Base-by-base conservation (phyloP, 2,329 filamentous ascomycete genomes). In the Zalaria obscura region DNA sequence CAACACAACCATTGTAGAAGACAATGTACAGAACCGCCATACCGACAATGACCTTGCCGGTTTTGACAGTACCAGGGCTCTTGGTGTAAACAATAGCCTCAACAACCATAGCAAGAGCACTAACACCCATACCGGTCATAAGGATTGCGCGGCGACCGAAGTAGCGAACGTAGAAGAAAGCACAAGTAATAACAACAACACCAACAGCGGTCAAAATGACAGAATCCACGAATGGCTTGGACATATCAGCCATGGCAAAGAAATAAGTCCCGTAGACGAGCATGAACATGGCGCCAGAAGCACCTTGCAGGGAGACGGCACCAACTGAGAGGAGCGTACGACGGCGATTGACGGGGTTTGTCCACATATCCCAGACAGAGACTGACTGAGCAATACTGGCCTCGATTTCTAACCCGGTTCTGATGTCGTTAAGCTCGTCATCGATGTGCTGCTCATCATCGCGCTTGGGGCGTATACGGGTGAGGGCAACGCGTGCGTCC, bases 241-340 rank as follows among this genome's bases (percentile, higher is more conserved):
- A 63, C 3, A 76, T 68, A 36, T 68, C 62, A 29, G 73, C 71
- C 68, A 76, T 75, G 49, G 69, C 65, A 52, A 77, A 73, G 61
- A 76, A 76, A 54, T 76, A 77, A 2, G 72, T 75, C 25, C 65
- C 64, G 48, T 71, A 73, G 1, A 68, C 72, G 27, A 53, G 49
- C 35, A 61, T 58, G 47, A 60, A 61, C 58, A 61, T 61, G 32
- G 57, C 50, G 1, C 59, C 60, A 2, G 57, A 60, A 5, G 58
- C 54, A 40, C 57, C 58, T 46, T 62, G 60, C 0, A 59, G 50
- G 3, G 55, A 54, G 31, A 63, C 53, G 3, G 58, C 57, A 25
- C 49, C 50, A 5, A 63, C 53, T 2, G 58, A 53, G 27, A 63
- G 55, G 9, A 56, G 44, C 0, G 60, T 62, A 27, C 60, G 53